Percentiles rank a stretch among this genome's conserved stretches.
Conservation (phyloP, 2,329 filamentous ascomycete genomes). For the Lecanicillium sp. region DNA sequence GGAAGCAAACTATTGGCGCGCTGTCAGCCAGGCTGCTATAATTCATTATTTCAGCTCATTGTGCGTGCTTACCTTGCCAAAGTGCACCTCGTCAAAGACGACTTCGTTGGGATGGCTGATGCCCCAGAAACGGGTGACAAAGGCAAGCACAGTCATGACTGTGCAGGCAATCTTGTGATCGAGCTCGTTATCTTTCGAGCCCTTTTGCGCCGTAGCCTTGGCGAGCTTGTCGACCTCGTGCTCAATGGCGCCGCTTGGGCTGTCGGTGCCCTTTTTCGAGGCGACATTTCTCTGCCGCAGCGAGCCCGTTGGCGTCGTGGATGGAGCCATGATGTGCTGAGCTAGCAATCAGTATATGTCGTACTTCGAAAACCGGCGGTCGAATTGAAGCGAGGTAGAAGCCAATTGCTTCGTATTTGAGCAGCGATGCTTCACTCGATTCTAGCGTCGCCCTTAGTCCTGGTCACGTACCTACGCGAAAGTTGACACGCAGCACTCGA, state of each 20-base stretch:
- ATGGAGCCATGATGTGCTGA: slow-evolving; percentile 33
- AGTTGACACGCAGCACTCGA: too few species aligned
- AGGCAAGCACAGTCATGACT: slow-evolving; percentile 75
- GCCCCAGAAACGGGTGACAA: slow-evolving; percentile 89
- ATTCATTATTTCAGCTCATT: too few species aligned
- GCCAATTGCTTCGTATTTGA: too few species aligned
- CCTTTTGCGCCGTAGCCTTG: slow-evolving; percentile 25
- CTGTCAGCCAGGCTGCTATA: slow-evolving; percentile 2
- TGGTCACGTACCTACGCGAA: too few species aligned
- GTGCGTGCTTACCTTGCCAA: slow-evolving; percentile 88
- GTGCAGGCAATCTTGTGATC: slow-evolving; percentile 75
- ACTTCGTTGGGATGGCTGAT: slow-evolving; percentile 94
- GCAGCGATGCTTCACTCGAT: too few species aligned
- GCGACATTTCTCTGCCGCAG: slow-evolving; percentile 51
- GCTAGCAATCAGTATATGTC: too few species aligned
- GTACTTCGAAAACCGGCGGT: too few species aligned
- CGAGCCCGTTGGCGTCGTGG: slow-evolving; percentile 45
- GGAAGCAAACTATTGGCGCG: slow-evolving; percentile 50
- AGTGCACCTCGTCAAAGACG: slow-evolving; percentile 98
- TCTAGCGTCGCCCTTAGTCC: too few species aligned
- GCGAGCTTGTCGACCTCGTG: slow-evolving; percentile 42
- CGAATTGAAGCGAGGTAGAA: too few species aligned
- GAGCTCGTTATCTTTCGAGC: slow-evolving; percentile 51
- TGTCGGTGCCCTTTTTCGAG: slow-evolving; percentile 35
- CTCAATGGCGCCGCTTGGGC: slow-evolving; percentile 24